phyloP scores from a whole-genome alignment of 2,329 filamentous ascomycete species.

The Hymenoscyphus infarciens region DNA sequence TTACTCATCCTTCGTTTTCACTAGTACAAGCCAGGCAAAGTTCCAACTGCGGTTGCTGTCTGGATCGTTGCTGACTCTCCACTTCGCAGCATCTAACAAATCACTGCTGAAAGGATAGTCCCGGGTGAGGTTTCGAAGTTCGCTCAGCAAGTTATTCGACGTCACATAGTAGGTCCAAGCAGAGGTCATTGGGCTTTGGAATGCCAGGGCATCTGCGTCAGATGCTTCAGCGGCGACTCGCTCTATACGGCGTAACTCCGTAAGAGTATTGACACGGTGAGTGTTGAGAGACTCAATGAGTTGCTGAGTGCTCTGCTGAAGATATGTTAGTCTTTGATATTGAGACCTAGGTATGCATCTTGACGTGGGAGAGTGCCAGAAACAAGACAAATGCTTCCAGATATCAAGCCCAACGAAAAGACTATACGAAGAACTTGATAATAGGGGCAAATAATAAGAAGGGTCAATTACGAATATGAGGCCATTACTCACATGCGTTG shows the following conservation, averaged over 20 bases:
- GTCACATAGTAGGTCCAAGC: slow-evolving; percentile 72
- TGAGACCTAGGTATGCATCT: neutral
- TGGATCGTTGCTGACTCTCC: slow-evolving; percentile 60
- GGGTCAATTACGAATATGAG: slow-evolving; percentile 31
- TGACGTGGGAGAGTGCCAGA: neutral
- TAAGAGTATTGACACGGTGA: slow-evolving; percentile 70
- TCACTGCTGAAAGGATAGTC: slow-evolving; percentile 66
- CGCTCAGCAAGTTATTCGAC: slow-evolving; percentile 64
- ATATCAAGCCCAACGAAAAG: neutral
- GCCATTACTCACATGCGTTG: slow-evolving; percentile 33
- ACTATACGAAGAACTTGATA: slow-evolving; percentile 5
- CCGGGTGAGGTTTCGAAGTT: slow-evolving; percentile 64
- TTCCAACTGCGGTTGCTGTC: slow-evolving; percentile 71
- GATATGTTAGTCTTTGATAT: slow-evolving; percentile 13
- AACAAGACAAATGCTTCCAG: neutral
- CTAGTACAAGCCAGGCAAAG: slow-evolving; percentile 67
- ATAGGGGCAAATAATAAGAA: slow-evolving; percentile 7
- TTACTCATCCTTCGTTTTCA: slow-evolving; percentile 63
- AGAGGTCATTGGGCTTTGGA: slow-evolving; percentile 62
- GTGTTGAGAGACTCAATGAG: slow-evolving; percentile 61
- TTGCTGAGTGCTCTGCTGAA: slow-evolving; percentile 38
- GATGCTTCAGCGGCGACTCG: slow-evolving; percentile 57
- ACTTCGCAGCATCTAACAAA: slow-evolving; percentile 62
- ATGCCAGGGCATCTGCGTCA: slow-evolving; percentile 55
- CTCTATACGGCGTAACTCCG: slow-evolving; percentile 69